Conservation (phyloP, 1,139 yeast genomes). For the Pichia cactophila region DNA sequence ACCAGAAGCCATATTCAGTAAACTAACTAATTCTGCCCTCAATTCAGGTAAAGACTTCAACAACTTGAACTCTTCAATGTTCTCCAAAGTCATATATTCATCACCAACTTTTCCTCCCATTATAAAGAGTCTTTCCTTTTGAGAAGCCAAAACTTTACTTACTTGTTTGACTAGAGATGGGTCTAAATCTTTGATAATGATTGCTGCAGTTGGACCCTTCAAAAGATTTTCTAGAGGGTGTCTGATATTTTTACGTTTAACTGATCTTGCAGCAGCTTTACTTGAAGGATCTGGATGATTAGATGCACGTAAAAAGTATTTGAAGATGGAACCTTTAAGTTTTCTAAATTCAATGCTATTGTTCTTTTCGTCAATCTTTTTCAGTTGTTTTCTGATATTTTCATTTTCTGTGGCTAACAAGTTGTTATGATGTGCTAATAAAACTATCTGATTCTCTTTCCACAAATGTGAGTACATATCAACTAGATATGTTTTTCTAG, state of each 20-base stretch:
- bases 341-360: conserved; percentile 41
- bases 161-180: conserved; percentile 62
- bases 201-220: conserved; percentile 82
- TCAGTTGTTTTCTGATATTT: conserved; percentile 53
- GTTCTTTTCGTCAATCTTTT: conserved; percentile 38
- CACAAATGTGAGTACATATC: conserved; percentile 71
- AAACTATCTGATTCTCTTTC: conserved; percentile 57
- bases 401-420: conserved; percentile 62
- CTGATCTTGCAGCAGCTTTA: conserved; percentile 36
- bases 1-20: conserved; percentile 77
- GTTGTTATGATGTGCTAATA: conserved; percentile 81
- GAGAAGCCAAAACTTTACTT: conserved; percentile 50
- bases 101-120: conserved; percentile 72
- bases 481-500: conserved; percentile 77
- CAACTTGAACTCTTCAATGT: conserved; percentile 58
- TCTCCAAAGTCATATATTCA: conserved; percentile 43
- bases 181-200: conserved; percentile 58
- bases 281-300: conserved; percentile 71
- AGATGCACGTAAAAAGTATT: conserved; percentile 68
- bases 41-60: conserved; percentile 66
- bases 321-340: conserved; percentile 60
- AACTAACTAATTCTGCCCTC: conserved; percentile 79
- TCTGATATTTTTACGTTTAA: conserved; percentile 34
- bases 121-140: conserved; percentile 67
- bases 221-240: conserved; percentile 70